Evolutionary conservation across 2,329 filamentous ascomycete species (phyloP).

Genomic region (Beauveria sp.): DNA sequence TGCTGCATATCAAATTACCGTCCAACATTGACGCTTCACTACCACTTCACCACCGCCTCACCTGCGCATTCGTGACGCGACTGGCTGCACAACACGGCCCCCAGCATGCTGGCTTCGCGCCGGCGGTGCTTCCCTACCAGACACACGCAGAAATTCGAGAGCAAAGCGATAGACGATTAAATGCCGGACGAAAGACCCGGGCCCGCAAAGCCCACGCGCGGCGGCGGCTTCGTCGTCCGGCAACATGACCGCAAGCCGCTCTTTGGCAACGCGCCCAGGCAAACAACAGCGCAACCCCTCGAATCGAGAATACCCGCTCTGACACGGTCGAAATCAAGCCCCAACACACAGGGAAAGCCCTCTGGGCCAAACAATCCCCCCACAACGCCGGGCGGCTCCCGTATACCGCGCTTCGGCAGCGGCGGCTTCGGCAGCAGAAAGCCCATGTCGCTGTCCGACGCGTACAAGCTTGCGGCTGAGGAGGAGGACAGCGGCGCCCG

Average conservation of each 20-base stretch:
- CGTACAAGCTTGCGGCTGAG: conserved; percentile 28
- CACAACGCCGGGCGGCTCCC: conserved; percentile 21
- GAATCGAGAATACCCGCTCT: background rate
- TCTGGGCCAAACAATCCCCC: conserved; percentile 9
- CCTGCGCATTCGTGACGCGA: background rate
- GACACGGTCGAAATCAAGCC: conserved; percentile 4
- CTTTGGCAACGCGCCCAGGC: background rate
- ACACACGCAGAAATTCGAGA: background rate
- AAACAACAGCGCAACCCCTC: conserved; percentile 14
- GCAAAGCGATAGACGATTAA: background rate
- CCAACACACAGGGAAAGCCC: conserved; percentile 13
- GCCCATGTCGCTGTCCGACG: conserved; percentile 35
- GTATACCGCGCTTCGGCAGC: conserved; percentile 24
- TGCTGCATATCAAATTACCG: background rate
- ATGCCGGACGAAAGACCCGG: background rate
- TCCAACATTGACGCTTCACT: background rate
- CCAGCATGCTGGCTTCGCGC: conserved; percentile 5
- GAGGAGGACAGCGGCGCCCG: conserved; percentile 19
- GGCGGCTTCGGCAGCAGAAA: conserved; percentile 14
- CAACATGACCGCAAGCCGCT: conserved; percentile 6
- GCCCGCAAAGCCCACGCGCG: background rate
- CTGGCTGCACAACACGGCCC: background rate
- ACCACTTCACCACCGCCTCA: background rate
- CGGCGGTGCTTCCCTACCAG: background rate
- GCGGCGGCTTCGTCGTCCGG: background rate